Conservation (phyloP, 2,329 filamentous ascomycete species). For the Rutstroemia sp. region DNA sequence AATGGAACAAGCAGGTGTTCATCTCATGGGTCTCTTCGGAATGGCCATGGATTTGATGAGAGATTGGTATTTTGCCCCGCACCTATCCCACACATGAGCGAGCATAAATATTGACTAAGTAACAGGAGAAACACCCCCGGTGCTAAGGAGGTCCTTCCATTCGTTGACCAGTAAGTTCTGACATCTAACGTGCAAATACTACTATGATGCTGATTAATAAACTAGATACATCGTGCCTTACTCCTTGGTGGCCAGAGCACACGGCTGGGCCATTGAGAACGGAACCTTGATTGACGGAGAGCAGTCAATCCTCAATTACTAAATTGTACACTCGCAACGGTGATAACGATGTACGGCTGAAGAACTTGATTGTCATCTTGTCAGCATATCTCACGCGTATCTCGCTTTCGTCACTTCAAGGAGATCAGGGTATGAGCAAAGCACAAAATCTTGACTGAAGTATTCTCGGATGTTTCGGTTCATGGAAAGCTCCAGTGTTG, state of each 20-base stretch:
- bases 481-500: no score
- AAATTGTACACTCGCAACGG: no score
- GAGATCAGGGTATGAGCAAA: no score
- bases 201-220: conserved; percentile 2
- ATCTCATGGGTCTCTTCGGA: conserved; percentile 32
- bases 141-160: conserved; percentile 50
- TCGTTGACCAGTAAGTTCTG: conserved; percentile 43
- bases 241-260: conserved; percentile 53
- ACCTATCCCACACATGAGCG: not conserved
- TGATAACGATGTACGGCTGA: no score
- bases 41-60: conserved; percentile 27
- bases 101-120: not conserved
- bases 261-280: conserved; percentile 52
- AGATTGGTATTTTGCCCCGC: conserved; percentile 17
- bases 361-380: no score
- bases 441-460: no score
- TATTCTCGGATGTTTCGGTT: no score
- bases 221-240: conserved; percentile 53
- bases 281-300: conserved; percentile 53
- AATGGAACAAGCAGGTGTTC: conserved; percentile 60
- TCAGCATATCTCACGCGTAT: no score
- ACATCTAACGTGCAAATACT: no score
- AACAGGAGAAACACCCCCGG: conserved; percentile 34
- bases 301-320: conserved; percentile 17
- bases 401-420: no score